A percentile compares a stretch with the other conserved stretches of the same genome.
Conservation (phyloP, 225 moss, liverwort and hornwort species). For the Marchantia paleacea region DNA sequence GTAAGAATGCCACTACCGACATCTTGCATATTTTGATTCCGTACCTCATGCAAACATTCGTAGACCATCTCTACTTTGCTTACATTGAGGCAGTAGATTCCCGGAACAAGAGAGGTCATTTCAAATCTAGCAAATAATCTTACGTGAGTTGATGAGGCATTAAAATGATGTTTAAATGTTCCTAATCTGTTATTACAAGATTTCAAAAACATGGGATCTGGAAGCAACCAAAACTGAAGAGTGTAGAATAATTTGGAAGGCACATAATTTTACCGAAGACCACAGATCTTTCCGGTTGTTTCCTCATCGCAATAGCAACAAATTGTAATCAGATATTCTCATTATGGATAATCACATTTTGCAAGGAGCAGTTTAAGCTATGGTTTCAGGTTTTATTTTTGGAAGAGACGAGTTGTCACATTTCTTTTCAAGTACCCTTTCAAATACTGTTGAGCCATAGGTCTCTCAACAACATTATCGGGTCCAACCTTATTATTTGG, state of each 20-base stretch:
- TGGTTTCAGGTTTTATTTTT: too few relatives aligned
- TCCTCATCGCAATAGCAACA: not conserved
- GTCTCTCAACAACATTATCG: too few relatives aligned
- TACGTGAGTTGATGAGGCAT: not conserved
- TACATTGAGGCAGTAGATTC: not conserved
- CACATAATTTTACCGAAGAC: not conserved
- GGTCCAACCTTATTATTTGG: too few relatives aligned
- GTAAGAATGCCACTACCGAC: not conserved
- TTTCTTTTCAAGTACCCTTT: too few relatives aligned
- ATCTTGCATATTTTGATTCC: not conserved
- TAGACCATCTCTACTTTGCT: not conserved
- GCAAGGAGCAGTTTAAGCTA: too few relatives aligned
- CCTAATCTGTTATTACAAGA: not conserved
- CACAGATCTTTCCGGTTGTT: not conserved
- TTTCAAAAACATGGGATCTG: too few relatives aligned
- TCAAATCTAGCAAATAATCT: not conserved
- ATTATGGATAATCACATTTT: too few relatives aligned
- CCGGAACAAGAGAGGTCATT: not conserved
- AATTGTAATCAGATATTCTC: not conserved
- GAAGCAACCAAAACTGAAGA: not conserved
- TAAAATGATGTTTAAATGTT: not conserved
- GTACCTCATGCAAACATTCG: not conserved
- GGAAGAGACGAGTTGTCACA: too few relatives aligned
- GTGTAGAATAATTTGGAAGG: constrained; percentile 1
- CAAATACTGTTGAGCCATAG: too few relatives aligned